Base-by-base conservation (phyloP, 2,329 filamentous ascomycete genomes). In the Hymenoscyphus scutula region DNA sequence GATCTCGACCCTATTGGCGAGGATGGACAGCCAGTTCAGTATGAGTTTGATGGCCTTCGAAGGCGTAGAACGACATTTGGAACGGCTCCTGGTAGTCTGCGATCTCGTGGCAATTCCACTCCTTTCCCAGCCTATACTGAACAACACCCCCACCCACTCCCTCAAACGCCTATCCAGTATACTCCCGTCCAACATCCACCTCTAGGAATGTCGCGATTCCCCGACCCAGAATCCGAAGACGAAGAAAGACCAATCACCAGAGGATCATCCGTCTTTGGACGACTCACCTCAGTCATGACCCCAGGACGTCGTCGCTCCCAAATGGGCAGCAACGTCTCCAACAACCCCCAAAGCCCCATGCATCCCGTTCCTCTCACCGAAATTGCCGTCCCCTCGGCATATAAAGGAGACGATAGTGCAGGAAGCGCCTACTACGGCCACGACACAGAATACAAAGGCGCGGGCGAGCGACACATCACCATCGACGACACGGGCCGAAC, bases 11-110 rank as follows among this genome's bases (percentile, higher is more conserved):
- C 91, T 1, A 89, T 96, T 59, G 85, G 83, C 55, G 92, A 97
- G 72, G 86, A 59, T 37, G 57, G 57, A 15, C 34, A 29, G 6
- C 56, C 92, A 68, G 91, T 92, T 27, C 81, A 86, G 32, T 76
- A 80, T 65, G 92, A 98, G 76, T 99, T 92, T 88, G 95, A 98
- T 76, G 95, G 95, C 4, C 77, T 99, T 58, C 84, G 94, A 70
- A 83, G 92, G 70, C 84, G 95, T 51, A 81, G 82, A 68, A 87
- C 84, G 8, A 83, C 85, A 2, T 73, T 78, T 58, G 71, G 48
- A 48, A 77, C 62, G 72, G 77, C 53, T 69, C 55, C 56, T 1
- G 56, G 56, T 19, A 70, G 76, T 56, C 75, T 67, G 30, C 64
- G 69, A 58, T 71, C 71, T 25, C 64, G 69, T 25, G 60, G 57